Conservation (phyloP, 805 yeast species). For the Wickerhamiella spandovensis region DNA sequence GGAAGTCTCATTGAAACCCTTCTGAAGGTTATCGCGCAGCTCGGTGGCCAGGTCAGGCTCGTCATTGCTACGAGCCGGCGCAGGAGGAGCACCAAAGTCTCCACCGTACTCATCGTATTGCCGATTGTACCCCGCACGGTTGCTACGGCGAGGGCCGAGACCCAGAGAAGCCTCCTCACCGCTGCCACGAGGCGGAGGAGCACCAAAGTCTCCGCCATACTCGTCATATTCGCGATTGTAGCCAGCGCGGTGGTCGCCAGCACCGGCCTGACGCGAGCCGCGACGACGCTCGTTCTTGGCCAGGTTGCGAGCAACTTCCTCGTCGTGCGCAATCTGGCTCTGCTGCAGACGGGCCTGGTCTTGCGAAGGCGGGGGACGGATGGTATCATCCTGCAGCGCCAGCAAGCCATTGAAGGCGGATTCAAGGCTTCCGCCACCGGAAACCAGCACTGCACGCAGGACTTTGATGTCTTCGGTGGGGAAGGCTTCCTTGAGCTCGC, state of each 20-base stretch:
- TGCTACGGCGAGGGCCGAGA: not conserved
- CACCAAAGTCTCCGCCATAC: not conserved
- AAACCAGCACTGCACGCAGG: slow-evolving; percentile 69
- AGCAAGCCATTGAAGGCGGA: slow-evolving; percentile 82
- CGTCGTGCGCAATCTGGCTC: slow-evolving; percentile 57
- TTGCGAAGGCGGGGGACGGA: slow-evolving; percentile 25
- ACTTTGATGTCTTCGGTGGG: slow-evolving; percentile 62
- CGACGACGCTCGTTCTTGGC: slow-evolving; percentile 27
- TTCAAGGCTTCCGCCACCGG: slow-evolving; percentile 67
- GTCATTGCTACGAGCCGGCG: not conserved
- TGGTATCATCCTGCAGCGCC: slow-evolving; percentile 45
- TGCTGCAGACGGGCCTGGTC: slow-evolving; percentile 22
- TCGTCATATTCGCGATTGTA: not conserved
- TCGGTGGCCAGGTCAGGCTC: slow-evolving; percentile 9
- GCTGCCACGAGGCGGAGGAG: not conserved
- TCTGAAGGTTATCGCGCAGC: slow-evolving; percentile 12
- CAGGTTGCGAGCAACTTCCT: slow-evolving; percentile 63
- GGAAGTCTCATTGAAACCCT: slow-evolving; percentile 15
- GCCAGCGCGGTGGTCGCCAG: not conserved
- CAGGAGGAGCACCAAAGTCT: not conserved
- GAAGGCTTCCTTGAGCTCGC: slow-evolving; percentile 70
- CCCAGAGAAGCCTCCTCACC: not conserved
- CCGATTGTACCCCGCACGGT: not conserved
- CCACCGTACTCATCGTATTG: not conserved
- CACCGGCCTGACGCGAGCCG: not conserved